Evolutionary conservation across 1,284 basidiomycete genomes (phyloP), one percentile per base, ranked within the genome.

Genomic region (Marasmius sp.): DNA sequence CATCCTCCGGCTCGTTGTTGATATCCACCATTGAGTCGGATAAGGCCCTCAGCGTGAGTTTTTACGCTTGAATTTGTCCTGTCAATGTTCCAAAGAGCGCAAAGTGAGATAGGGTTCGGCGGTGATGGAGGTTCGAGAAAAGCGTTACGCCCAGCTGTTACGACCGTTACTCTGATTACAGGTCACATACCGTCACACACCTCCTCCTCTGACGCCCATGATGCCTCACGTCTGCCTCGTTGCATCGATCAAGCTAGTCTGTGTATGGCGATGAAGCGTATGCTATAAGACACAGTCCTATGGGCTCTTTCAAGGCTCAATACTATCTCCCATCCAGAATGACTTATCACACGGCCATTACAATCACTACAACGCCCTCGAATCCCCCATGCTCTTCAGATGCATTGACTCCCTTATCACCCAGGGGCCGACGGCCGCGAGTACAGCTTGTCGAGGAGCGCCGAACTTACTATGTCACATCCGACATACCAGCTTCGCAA

Each of bases 391-490:
- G 45, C 39, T 11, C 27, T 27, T 27, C 45, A 43, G 14, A 60
- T 54, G 6, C 34, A 55, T 52, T 54, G 33, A 37, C 52, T 54
- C 52, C 52, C 8, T 37, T 37, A 37, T 54, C 52, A 36, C 52
- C 52, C n/a, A 54, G 16, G 52, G 33, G 37, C 20, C 20, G 45
- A 47, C 16, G 27, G 34, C 52, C 52, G 12, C 52, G 52, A 34
- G 50, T 64, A n/a, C 51, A 61, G 36, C 76, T 77, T 50, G 77
- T 81, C 50, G 79, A 81, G 64, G 80, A 82, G 64, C 74, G 77
- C 22, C 75, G 75, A 56, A 62, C 57, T n/a, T 72, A 79, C 56
- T 81, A 78, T 64, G 73, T 82, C 11, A 75, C 77, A n/a, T 77
- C 78, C n/a, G 76, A 78, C 61, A 68, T 73, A 22, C 72, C 75